Conservation (phyloP, 257 asterid species). For the Anisodus acutangulus region DNA sequence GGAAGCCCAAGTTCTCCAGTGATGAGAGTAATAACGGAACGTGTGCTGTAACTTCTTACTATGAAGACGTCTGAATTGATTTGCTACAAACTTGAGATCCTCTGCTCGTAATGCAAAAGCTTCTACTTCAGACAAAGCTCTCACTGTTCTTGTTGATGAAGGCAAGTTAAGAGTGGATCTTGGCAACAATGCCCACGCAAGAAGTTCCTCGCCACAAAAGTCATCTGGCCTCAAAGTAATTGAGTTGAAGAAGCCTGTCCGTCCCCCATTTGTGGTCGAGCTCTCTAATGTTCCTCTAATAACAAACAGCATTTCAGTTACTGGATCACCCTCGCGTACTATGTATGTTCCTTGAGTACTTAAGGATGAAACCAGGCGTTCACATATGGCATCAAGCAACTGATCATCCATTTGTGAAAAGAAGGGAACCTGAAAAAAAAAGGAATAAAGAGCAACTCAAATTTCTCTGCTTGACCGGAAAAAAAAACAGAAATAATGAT, state of each 20-base stretch:
- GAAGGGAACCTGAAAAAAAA: constrained; percentile 72
- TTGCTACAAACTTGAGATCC: constrained; percentile 82
- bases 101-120: constrained; percentile 81
- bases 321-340: constrained; percentile 92
- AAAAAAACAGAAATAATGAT: background rate
- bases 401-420: constrained; percentile 87
- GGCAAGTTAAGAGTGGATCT: constrained; percentile 65
- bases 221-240: constrained; percentile 69
- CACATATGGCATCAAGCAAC: constrained; percentile 85
- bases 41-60: constrained; percentile 86
- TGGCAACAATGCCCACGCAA: constrained; percentile 83
- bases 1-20: constrained; percentile 89
- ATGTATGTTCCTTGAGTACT: constrained; percentile 78
- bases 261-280: constrained; percentile 89
- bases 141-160: constrained; percentile 82
- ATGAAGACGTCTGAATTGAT: constrained; percentile 82
- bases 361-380: constrained; percentile 73
- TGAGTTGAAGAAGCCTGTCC: constrained; percentile 76
- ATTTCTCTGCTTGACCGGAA: background rate
- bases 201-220: constrained; percentile 85
- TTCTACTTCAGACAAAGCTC: constrained; percentile 71
- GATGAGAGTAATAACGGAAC: constrained; percentile 75
- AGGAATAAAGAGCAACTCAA: background rate
- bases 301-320: constrained; percentile 74
- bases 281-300: constrained; percentile 80